Percentiles rank a stretch among this genome's conserved stretches.
phyloP scores from a whole-genome alignment of 805 yeast genomes.

The Danielia oregonensis region DNA sequence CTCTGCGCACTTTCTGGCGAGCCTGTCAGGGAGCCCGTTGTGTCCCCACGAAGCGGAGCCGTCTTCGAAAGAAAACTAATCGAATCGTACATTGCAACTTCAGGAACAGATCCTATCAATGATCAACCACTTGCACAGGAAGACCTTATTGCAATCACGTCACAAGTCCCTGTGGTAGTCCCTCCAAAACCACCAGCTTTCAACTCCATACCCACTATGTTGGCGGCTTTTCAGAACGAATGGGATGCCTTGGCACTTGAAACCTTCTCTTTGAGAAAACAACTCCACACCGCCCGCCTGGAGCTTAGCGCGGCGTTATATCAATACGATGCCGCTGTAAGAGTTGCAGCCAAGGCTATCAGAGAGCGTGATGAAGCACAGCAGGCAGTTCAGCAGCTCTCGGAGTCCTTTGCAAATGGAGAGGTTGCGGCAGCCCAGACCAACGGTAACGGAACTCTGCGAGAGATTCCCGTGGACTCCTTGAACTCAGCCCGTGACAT shows the following conservation, averaged over 20 bases:
- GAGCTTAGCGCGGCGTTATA: constrained; percentile 77
- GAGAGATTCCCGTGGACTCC: constrained; percentile 18
- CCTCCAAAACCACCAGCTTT: constrained; percentile 45
- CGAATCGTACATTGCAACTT: constrained; percentile 56
- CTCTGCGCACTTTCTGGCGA: constrained; percentile 58
- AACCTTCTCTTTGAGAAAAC: constrained; percentile 70
- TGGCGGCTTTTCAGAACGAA: constrained; percentile 76
- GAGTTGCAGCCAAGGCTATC: constrained; percentile 76
- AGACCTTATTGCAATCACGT: constrained; percentile 49
- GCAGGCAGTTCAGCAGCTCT: constrained; percentile 56
- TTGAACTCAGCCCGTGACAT: constrained; percentile 27
- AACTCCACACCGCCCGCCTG: constrained; percentile 59
- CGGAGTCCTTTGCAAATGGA: constrained; percentile 19
- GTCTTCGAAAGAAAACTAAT: constrained; percentile 66
- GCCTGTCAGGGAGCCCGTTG: constrained; percentile 64
- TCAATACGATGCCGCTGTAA: constrained; percentile 84
- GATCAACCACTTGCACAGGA: constrained; percentile 55
- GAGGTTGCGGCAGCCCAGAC: neutral
- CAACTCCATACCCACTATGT: constrained; percentile 73
- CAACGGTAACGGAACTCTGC: neutral
- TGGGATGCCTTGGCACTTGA: constrained; percentile 89
- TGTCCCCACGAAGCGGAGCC: constrained; percentile 67
- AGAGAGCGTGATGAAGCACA: constrained; percentile 73
- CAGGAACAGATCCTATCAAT: constrained; percentile 73
- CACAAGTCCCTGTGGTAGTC: constrained; percentile 16